Percentiles rank a stretch among this genome's conserved stretches.
Conservation (phyloP, 352 stramenopile genomes). For the Blastocystis sp. region DNA sequence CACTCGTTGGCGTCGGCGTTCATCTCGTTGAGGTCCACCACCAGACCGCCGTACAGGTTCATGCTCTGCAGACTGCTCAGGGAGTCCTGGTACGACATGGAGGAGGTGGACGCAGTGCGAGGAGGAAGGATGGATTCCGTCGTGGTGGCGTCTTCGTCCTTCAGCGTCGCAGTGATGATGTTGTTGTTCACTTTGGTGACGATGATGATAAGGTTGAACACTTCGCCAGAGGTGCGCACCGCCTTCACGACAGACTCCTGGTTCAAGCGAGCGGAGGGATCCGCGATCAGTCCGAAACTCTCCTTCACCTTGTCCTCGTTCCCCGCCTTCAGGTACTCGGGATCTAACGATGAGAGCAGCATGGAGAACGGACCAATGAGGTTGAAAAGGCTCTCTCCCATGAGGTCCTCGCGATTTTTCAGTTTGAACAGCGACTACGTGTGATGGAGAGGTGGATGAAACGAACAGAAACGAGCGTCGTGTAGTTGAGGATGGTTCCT, state of each 20-base stretch:
- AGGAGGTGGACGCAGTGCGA: background rate
- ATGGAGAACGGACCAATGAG: conserved; percentile 2
- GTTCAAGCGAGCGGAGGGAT: conserved; percentile 88
- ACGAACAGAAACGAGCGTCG: conserved; percentile 5
- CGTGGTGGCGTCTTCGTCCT: background rate
- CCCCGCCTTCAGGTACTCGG: conserved; percentile 14
- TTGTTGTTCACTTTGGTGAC: conserved; percentile 43
- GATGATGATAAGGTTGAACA: conserved; percentile 22
- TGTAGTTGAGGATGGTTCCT: conserved; percentile 70
- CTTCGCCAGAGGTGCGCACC: conserved; percentile 24
- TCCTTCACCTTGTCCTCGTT: background rate
- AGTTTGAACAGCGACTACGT: conserved; percentile 13
- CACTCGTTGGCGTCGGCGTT: conserved; percentile 1
- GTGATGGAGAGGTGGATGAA: background rate
- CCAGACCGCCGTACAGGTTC: conserved; percentile 15
- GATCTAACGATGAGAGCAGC: conserved; percentile 19
- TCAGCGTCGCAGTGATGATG: conserved; percentile 17
- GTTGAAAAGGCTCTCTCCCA: conserved; percentile 56
- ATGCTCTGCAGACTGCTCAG: conserved; percentile 9
- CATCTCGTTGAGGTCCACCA: conserved; percentile 69
- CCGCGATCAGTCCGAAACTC: conserved; percentile 1
- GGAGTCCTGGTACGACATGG: conserved; percentile 22
- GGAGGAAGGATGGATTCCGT: background rate
- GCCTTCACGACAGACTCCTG: conserved; percentile 82
- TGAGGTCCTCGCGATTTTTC: conserved; percentile 55